phyloP scores from a whole-genome alignment of 352 stramenopile species.

The Pythium aquatile region DNA sequence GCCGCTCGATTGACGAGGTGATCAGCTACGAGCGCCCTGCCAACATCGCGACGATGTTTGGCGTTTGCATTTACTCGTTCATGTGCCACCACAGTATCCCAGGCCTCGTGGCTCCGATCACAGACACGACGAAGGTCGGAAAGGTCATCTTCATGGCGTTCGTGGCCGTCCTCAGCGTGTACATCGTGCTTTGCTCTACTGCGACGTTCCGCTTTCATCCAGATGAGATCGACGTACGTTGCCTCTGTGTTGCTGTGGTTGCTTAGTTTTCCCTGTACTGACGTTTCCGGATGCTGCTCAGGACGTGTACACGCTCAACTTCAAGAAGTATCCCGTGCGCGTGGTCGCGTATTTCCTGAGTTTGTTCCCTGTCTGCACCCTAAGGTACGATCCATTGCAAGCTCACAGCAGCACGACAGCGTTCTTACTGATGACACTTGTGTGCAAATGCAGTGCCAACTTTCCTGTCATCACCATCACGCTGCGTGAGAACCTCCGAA shows the following conservation, averaged over 20 bases:
- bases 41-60: conserved; percentile 82
- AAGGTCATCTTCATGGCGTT: conserved; percentile 64
- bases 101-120: conserved; percentile 79
- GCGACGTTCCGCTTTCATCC: conserved; percentile 80
- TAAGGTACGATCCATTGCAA: conserved; percentile 44
- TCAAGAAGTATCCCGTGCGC: conserved; percentile 76
- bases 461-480: conserved; percentile 88
- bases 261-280: conserved; percentile 1
- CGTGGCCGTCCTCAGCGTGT: conserved; percentile 72
- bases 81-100: conserved; percentile 90
- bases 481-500: conserved; percentile 78
- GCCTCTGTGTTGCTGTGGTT: conserved; percentile 14
- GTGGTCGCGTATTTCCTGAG: conserved; percentile 86
- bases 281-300: conserved; percentile 20
- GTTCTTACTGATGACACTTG: conserved; percentile 11
- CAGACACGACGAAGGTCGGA: conserved; percentile 74
- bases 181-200: conserved; percentile 74
- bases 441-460: conserved; percentile 45
- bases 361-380: conserved; percentile 84
- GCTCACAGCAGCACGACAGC: too few species aligned
- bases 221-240: conserved; percentile 71
- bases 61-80: conserved; percentile 89
- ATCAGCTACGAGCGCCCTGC: conserved; percentile 68
- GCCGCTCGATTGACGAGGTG: conserved; percentile 59
- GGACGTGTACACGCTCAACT: conserved; percentile 91